Evolutionary conservation across 2,329 filamentous ascomycete species (phyloP).

Genomic region (Aspergillus eucalypticola): DNA sequence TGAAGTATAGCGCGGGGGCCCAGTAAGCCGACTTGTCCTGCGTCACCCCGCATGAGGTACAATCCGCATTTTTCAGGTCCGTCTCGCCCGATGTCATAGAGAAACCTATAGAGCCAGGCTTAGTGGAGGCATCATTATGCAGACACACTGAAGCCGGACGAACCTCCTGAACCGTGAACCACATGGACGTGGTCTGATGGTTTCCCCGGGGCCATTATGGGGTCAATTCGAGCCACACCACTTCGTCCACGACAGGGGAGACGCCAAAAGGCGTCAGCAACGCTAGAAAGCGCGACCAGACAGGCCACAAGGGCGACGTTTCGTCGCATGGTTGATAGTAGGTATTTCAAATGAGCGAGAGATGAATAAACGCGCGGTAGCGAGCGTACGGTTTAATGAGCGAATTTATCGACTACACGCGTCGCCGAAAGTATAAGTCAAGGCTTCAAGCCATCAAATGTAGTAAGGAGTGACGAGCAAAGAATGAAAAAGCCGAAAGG

Average conservation of each 20-base stretch:
- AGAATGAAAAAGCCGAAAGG: slow-evolving; percentile 1
- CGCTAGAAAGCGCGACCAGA: slow-evolving; percentile 31
- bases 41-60: slow-evolving; percentile 77
- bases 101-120: slow-evolving; percentile 58
- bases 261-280: slow-evolving; percentile 76
- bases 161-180: slow-evolving; percentile 75
- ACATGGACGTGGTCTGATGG: slow-evolving; percentile 69
- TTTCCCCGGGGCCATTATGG: slow-evolving; percentile 65
- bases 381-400: slow-evolving; percentile 12
- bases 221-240: slow-evolving; percentile 73
- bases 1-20: slow-evolving; percentile 77
- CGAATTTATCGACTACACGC: slow-evolving; percentile 16
- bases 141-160: slow-evolving; percentile 39
- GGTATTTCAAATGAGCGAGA: slow-evolving; percentile 17
- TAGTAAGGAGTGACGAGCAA: not conserved
- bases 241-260: slow-evolving; percentile 76
- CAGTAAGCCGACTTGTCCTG: slow-evolving; percentile 90
- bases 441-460: slow-evolving; percentile 11
- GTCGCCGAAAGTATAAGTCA: slow-evolving; percentile 18
- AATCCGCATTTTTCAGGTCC: slow-evolving; percentile 62
- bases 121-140: slow-evolving; percentile 14
- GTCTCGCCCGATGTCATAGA: slow-evolving; percentile 57
- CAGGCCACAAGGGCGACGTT: slow-evolving; percentile 26
- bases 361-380: slow-evolving; percentile 17
- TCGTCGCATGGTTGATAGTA: slow-evolving; percentile 19